Percentiles rank a stretch among this genome's conserved stretches.
phyloP scores from a whole-genome alignment of 2,329 filamentous ascomycete species.

The Aspergillus caelatus region DNA sequence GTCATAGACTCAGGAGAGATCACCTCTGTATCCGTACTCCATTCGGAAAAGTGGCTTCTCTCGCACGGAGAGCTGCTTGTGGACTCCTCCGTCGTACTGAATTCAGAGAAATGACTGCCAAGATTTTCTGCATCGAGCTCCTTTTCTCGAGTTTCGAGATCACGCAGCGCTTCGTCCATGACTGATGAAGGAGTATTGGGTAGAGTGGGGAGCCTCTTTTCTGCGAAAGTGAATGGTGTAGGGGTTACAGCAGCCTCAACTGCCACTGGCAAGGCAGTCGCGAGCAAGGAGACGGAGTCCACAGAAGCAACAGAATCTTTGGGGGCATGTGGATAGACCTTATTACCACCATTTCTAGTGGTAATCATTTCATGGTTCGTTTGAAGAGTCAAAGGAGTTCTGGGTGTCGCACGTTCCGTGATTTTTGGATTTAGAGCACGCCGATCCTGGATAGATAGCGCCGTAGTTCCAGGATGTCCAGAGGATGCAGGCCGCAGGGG shows the following conservation, averaged over 20 bases:
- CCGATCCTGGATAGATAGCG: constrained; percentile 41
- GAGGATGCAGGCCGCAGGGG: constrained; percentile 22
- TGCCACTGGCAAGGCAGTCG: constrained; percentile 19
- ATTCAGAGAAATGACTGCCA: constrained; percentile 48
- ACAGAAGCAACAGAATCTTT: constrained; percentile 16
- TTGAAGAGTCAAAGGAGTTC: constrained; percentile 32
- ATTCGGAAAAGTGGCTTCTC: constrained; percentile 44
- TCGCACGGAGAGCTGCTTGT: constrained; percentile 31
- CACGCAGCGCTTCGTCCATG: constrained; percentile 43
- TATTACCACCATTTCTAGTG: constrained; percentile 16
- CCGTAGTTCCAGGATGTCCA: constrained; percentile 9
- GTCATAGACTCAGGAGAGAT: constrained; percentile 40
- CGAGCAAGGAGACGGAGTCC: constrained; percentile 28
- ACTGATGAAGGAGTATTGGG: constrained; percentile 52
- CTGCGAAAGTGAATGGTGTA: constrained; percentile 30
- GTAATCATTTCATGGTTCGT: constrained; percentile 18
- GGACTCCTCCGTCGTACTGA: constrained; percentile 39
- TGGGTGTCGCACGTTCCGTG: constrained; percentile 29
- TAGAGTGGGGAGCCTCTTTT: constrained; percentile 49
- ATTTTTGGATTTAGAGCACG: constrained; percentile 37
- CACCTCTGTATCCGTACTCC: constrained; percentile 42
- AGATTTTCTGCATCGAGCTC: constrained; percentile 36
- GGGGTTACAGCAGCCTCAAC: constrained; percentile 28
- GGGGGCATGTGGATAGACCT: constrained; percentile 7
- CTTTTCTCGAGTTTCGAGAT: constrained; percentile 36